Evolutionary conservation across 2,329 filamentous ascomycete genomes (phyloP), one percentile per base, ranked within the genome.

Genomic region (Epichloe sp.): DNA sequence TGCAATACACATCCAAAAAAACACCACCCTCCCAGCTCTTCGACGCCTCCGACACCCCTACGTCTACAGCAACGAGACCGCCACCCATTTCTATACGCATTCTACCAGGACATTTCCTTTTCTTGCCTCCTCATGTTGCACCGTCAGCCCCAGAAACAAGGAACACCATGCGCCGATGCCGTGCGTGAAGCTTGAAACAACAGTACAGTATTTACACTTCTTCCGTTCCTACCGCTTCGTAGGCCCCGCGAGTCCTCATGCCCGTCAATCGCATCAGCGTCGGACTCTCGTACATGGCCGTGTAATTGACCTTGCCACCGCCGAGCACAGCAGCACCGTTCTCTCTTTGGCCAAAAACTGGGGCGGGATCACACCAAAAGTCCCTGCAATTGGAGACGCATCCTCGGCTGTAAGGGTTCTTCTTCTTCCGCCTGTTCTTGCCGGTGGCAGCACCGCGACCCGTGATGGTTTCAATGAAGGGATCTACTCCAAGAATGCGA

Each of bases 281-380:
- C 5, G 91, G 91, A 19, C 84, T 80, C 67, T 97, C 91, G 68
- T 95, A 98, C 76, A 97, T 80, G 52, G 78, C 79, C 19, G 86
- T 86, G 67, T 96, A 98, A 68, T 96, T 88, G 45, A 98, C 80
- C 40, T 77, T 71, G 60, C 86, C 77, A 2, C 93, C 91, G 14
- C 82, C 87, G 7, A 98, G 70, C 64, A 89, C 71, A 0, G 86
- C 89, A 43, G 76, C 75, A 12, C 90, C 90, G 48, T 79, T 84
- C 60, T 87, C 81, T 52, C 85, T 78, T 59, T 76, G 80, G 11
- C 85, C 82, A 64, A 95, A 91, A 17, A 95, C 66, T 0, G 91
- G 86, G 2, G 86, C 83, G 2, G 87, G 82, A 63, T 97, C 93
- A 61, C 86, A 91, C 88, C 90, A 97, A 65, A 98, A 98, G 67